phyloP scores from a whole-genome alignment of 2,329 filamentous ascomycete genomes.

The Ceratocystis huliohia region DNA sequence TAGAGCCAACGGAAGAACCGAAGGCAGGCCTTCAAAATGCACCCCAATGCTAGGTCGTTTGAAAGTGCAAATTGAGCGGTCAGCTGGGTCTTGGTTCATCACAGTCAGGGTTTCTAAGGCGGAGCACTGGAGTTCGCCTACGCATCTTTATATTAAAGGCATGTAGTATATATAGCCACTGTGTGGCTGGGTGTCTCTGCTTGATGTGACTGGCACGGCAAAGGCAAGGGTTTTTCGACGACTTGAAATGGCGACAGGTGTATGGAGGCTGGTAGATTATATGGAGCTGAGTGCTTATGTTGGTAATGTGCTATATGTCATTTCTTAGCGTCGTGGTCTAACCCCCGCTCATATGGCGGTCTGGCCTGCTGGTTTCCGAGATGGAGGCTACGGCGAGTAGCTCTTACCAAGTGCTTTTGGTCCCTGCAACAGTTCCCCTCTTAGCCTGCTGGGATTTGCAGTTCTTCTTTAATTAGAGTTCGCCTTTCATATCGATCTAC shows the following conservation, averaged over 20 bases:
- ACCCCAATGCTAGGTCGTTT: not conserved
- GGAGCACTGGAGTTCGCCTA: not conserved
- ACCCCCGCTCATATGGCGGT: not conserved
- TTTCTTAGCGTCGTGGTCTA: not conserved
- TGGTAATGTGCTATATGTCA: not conserved
- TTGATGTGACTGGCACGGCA: not conserved
- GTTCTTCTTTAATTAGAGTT: no score
- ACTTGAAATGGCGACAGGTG: not conserved
- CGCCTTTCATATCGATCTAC: no score
- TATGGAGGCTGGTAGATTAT: not conserved
- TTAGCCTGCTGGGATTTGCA: no score
- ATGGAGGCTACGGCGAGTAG: not conserved
- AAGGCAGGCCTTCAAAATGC: not conserved
- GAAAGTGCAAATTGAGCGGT: not conserved
- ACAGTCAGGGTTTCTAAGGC: not conserved
- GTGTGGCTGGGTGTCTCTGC: conserved; percentile 1
- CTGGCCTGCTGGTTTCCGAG: not conserved
- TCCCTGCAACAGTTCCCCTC: not conserved
- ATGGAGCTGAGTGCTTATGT: not conserved
- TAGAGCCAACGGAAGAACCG: not conserved
- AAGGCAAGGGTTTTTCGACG: not conserved
- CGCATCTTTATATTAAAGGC: conserved; percentile 1
- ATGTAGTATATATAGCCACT: not conserved
- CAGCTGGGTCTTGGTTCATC: not conserved
- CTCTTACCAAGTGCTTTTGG: not conserved